Percentiles rank a stretch among this genome's conserved stretches.
These are phyloP conservation scores for Drechslerella dactyloides DNA, from an alignment of 2,329 filamentous ascomycete species.

Conservation along the genomic window DNA sequence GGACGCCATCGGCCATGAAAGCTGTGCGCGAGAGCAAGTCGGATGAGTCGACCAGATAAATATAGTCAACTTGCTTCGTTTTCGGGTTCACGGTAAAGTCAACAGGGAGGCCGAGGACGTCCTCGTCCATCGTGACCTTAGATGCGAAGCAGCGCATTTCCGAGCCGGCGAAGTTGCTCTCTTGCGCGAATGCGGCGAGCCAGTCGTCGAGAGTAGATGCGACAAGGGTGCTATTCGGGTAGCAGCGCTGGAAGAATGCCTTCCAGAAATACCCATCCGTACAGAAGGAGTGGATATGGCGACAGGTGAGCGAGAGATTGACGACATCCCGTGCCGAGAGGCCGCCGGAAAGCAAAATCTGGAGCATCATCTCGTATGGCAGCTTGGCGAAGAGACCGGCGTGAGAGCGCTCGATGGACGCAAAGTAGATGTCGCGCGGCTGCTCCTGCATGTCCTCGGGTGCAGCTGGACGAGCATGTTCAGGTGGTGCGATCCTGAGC, in stretches of 20 bases:
- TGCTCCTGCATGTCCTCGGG: constrained; percentile 6
- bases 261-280: constrained; percentile 49
- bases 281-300: constrained; percentile 41
- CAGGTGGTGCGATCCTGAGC: constrained; percentile 14
- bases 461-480: constrained; percentile 14
- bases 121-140: constrained; percentile 45
- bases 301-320: constrained; percentile 34
- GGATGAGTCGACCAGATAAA: constrained; percentile 46
- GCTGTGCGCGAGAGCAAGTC: constrained; percentile 42
- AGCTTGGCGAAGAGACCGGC: constrained; percentile 34
- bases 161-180: constrained; percentile 44
- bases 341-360: constrained; percentile 37
- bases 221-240: constrained; percentile 29
- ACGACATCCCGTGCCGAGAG: constrained; percentile 29
- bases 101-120: constrained; percentile 36
- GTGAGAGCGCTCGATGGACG: constrained; percentile 23
- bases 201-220: constrained; percentile 45
- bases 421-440: constrained; percentile 28
- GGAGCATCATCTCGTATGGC: constrained; percentile 48
- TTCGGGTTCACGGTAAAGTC: constrained; percentile 46
- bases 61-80: constrained; percentile 48
- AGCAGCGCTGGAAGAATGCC: constrained; percentile 40
- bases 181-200: constrained; percentile 38
- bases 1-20: constrained; percentile 33
- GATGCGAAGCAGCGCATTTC: constrained; percentile 50